A percentile compares a stretch with the other conserved stretches of the same genome.
Conservation (phyloP, 768 basidiomycete genomes). For the Serendipita indica region DNA sequence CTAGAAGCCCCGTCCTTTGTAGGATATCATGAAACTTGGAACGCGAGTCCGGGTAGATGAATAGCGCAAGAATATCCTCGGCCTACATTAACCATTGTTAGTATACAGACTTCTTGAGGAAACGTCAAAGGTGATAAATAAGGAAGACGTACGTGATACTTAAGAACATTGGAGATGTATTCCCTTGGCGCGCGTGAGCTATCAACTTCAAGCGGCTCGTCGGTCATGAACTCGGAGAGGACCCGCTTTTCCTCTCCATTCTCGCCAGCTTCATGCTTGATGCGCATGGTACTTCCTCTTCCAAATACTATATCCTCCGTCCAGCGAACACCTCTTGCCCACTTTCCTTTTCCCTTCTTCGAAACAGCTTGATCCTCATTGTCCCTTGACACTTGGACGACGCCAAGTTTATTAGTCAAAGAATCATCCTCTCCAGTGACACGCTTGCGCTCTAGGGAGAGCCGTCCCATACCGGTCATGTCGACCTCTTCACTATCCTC, state of each 20-base stretch:
- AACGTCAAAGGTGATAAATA: not conserved
- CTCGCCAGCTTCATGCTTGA: not conserved
- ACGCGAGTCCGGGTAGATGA: slow-evolving; percentile 7
- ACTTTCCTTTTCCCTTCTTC: not conserved
- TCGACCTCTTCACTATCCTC: slow-evolving; percentile 2
- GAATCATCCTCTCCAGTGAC: not conserved
- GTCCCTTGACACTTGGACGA: no score
- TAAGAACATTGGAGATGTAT: not conserved
- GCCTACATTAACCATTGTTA: not conserved
- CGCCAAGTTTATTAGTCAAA: no score
- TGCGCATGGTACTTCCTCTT: not conserved
- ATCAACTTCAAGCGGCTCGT: slow-evolving; percentile 3
- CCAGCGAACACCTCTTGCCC: not conserved
- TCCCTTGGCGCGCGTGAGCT: not conserved
- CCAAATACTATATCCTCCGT: not conserved
- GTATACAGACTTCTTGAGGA: not conserved
- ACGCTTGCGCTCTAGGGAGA: not conserved
- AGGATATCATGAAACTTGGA: slow-evolving; percentile 9
- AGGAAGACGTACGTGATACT: not conserved
- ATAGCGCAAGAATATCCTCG: not conserved
- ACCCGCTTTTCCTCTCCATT: no score
- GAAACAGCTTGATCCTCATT: not conserved
- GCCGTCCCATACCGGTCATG: not conserved
- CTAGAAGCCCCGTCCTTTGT: not conserved
- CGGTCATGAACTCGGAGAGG: not conserved